phyloP scores from a whole-genome alignment of 2,329 filamentous ascomycete genomes.

The Alternaria ethzedia region DNA sequence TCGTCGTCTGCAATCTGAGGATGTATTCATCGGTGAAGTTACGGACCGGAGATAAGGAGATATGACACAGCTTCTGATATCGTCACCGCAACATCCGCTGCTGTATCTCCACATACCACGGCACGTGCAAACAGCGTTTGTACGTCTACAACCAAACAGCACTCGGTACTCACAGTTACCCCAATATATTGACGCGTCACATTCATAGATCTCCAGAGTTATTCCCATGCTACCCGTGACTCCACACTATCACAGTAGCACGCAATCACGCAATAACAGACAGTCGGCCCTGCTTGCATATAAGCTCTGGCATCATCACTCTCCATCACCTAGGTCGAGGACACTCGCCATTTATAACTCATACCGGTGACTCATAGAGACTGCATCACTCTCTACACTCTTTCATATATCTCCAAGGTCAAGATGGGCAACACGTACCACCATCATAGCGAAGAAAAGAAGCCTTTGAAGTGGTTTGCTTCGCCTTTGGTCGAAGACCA shows the following conservation, averaged over 20 bases:
- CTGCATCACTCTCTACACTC: not conserved
- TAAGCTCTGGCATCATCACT: not conserved
- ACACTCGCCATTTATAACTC: not conserved
- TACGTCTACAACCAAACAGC: not conserved
- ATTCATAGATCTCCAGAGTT: not conserved
- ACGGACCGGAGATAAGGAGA: not conserved
- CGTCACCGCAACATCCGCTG: not conserved
- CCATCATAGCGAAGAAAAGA: not conserved
- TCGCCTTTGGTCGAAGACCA: not conserved
- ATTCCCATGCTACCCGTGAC: not conserved
- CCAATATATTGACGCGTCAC: not conserved
- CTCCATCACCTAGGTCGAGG: not conserved
- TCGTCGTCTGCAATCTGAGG: not conserved
- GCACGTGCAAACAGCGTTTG: not conserved
- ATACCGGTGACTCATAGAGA: not conserved
- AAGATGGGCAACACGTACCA: not conserved
- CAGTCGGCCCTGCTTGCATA: not conserved
- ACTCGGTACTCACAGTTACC: too few species aligned
- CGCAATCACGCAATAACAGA: not conserved
- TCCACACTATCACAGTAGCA: not conserved
- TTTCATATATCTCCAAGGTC: not conserved
- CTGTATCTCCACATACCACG: not conserved
- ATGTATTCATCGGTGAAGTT: not conserved
- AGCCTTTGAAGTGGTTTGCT: conserved; percentile 1
- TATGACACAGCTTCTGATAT: not conserved